phyloP scores from a whole-genome alignment of 2,329 filamentous ascomycete genomes.

The Blastomyces parvus region DNA sequence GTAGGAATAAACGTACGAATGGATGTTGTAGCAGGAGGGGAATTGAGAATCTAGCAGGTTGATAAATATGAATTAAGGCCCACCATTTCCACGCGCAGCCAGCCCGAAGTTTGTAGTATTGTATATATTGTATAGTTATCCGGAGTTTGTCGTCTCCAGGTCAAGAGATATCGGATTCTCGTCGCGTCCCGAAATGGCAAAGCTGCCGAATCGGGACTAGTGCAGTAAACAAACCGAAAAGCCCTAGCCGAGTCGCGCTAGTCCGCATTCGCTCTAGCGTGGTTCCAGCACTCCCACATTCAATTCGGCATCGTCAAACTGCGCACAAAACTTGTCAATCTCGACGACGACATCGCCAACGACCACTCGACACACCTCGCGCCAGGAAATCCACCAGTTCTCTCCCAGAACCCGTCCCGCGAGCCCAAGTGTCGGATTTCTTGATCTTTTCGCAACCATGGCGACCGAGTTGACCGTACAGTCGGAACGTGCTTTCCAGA shows the following conservation, averaged over 20 bases:
- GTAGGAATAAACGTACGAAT: background rate
- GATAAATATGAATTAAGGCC: background rate
- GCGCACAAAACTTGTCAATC: conserved; percentile 27
- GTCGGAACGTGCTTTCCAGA: conserved; percentile 99
- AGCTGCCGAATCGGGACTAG: conserved; percentile 26
- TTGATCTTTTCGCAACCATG: conserved; percentile 56
- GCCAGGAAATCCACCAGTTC: conserved; percentile 10
- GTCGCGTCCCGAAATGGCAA: conserved; percentile 23
- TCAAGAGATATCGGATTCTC: conserved; percentile 8
- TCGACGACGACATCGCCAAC: conserved; percentile 30
- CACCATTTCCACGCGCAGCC: background rate
- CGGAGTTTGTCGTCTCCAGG: background rate
- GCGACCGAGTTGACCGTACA: conserved; percentile 98
- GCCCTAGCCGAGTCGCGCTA: conserved; percentile 33
- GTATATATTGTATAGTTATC: background rate
- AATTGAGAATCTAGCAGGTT: background rate
- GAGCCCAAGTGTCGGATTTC: conserved; percentile 26
- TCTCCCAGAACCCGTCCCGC: conserved; percentile 24
- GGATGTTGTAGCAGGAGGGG: background rate
- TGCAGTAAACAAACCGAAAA: conserved; percentile 36
- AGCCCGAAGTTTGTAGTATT: background rate
- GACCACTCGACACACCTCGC: conserved; percentile 19
- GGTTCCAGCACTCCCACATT: conserved; percentile 30
- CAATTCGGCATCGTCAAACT: conserved; percentile 27
- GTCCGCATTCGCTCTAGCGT: conserved; percentile 25